Evolutionary conservation across 208 protist genomes (phyloP), one percentile per base, ranked within the genome.

Genomic region (Trypanosoma scelopori): DNA sequence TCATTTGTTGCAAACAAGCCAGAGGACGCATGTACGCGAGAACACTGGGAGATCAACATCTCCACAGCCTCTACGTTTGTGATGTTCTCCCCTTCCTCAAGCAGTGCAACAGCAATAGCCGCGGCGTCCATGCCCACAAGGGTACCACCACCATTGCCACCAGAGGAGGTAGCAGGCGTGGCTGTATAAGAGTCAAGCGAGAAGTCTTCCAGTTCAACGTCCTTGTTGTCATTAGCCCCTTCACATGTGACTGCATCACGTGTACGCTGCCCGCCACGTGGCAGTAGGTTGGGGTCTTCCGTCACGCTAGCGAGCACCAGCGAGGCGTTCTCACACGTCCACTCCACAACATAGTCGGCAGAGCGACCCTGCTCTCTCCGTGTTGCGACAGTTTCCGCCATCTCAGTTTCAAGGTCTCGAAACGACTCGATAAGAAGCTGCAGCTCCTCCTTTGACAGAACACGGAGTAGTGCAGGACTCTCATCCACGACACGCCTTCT

Each of bases 381-480:
- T 11, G 20, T 2, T 35, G 39, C 27, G 30, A 28, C 55, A 13
- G 23, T 43, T 1, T 65, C 32, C 13, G 43, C 47, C 11, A 67
- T 28, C 30, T 73, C 60, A 5, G 53, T 71, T 30, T 76, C 56
- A 22, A 81, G 55, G 37, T 77, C 71, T 28, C 55, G 49, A 62
- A 82, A 82, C 13, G 68, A 71, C 18, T 70, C 60, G 4, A 74
- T 25, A n/a, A 74, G 60, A 46, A 76, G 66, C 35, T 39, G 12
- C 35, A 82, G 59, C 25, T 82, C 77, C 9, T 74, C 55, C 52
- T 47, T 59, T 25, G 77, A 78, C 18, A 71, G 77, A 13, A 82
- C 71, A 55, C 28, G 28, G 27, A 77, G 52, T 37, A 57, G 5
- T 23, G 39, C 25, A 5, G 25, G 18, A 47, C 1, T 45, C 15